Base-by-base conservation (phyloP, 2,329 filamentous ascomycete genomes). In the Hawksworthiomyces lignivorus region DNA sequence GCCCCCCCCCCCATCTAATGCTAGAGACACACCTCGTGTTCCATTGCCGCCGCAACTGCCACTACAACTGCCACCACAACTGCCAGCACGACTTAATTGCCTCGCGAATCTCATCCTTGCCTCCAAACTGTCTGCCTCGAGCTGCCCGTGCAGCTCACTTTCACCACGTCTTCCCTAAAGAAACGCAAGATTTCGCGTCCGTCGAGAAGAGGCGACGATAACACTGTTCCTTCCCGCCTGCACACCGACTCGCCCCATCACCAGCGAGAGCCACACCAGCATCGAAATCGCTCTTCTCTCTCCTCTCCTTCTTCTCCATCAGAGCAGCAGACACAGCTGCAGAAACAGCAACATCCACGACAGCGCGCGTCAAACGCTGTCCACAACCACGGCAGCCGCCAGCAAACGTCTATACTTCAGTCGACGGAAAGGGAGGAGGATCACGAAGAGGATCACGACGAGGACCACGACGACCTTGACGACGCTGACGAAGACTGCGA, bases 161-260 rank as follows among this genome's bases (percentile, higher is more conserved):
- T 74, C 78, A 82, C 73, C 64, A 82, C 78, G 78, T 81, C 77
- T 77, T 81, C 76, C 69, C 71, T 67, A 73, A 82, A 82, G 77
- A 82, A 82, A 77, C 73, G 77, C 71, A 82, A 77, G 73, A 73
- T 82, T 56, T 68, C 67, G 57, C 71, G 68, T 53, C 66, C 62
- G 57, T 60, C 62, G 49, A 50, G 38, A 35, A 46, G 39, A 59
- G 62, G 52, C 59, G 61, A 57, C 65, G 72, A 58, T 56, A 62
- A 48, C 60, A 61, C 40, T 50, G 54, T 12, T 26, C 8, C 15
- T 43, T 52, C 56, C 36, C 51, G 19, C n/a, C 30, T 28, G 8
- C 32, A 43, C n/a, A 7, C 32, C 3, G 17, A 17, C 22, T 28
- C 29, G 3, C 38, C 5, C 3, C 29, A 18, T 37, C 40, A 49